Evolutionary conservation across 2,329 filamentous ascomycete species (phyloP), one percentile per base, ranked within the genome.

Genomic region (Calonectria ilicicola): DNA sequence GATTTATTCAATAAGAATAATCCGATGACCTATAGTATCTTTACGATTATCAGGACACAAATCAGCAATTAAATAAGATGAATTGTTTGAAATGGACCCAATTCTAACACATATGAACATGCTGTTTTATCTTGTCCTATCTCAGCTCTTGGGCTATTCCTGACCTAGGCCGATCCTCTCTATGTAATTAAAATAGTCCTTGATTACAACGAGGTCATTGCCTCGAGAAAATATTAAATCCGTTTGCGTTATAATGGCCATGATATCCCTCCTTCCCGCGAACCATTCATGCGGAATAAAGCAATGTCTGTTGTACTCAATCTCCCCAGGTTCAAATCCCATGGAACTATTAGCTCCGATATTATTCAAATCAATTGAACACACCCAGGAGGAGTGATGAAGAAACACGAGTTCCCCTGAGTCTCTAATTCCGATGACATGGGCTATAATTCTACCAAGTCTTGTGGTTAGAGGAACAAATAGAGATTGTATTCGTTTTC

Each of bases 391-490:
- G 56, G 67, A 49, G 27, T 77, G 74, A 67, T 83, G 82, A 6
- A 82, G 53, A 53, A 74, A 78, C 29, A 85, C 79, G 1, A 81
- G 78, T n/a, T 82, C 83, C 56, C 83, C 80, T 58, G 81, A 77
- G 46, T 82, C 81, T 17, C 82, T 81, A 51, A 84, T 79, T 9
- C 81, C 73, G 23, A 81, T 75, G 6, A 81, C 72, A 15, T 66
- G 76, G 1, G 35, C 40, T 17, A 60, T 27, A 5, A 60, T 2
- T 40, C 4, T 12, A 7, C 19, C 32, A 3, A 58, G 19, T 14
- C 9, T 32, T 10, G 10, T 4, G 17, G 53, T 58, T 17, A 40
- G 53, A 10, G 32, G 26, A 19, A 14, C 29, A 1, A 60, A 14
- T 5, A 60, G 15, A 7, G 32, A 6, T 2, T 6, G 1, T 1